Conservation (phyloP, 108 stramenopile genomes). For the Stephanodiscus triporus region DNA sequence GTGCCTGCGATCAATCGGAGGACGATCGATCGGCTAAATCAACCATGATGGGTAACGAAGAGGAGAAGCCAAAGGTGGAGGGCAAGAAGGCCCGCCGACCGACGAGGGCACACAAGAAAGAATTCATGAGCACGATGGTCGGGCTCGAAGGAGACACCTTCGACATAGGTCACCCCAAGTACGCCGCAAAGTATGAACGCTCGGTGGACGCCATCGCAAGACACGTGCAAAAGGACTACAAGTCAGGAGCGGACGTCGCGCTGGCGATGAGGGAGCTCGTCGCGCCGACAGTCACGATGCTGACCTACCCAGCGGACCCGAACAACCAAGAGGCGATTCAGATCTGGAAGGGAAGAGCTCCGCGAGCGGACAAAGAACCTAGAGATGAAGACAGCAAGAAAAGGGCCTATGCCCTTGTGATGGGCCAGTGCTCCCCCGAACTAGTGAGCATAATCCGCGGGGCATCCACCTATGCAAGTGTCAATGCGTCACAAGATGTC, state of each 20-base stretch:
- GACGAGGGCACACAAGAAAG: neutral
- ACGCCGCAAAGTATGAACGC: slow-evolving; percentile 2
- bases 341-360: neutral
- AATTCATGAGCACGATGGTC: neutral
- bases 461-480: slow-evolving; percentile 6
- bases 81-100: too few species aligned
- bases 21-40: too few species aligned
- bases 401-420: slow-evolving; percentile 1
- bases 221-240: slow-evolving; percentile 1
- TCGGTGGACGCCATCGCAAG: slow-evolving; percentile 1
- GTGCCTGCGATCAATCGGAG: too few species aligned
- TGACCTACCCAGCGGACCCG: neutral
- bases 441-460: neutral
- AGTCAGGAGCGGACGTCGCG: neutral
- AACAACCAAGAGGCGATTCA: neutral
- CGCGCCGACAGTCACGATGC: neutral
- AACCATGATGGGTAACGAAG: too few species aligned
- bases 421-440: neutral
- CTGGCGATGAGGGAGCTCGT: neutral
- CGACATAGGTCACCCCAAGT: neutral
- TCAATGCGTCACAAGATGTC: slow-evolving; percentile 6
- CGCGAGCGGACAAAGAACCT: too few species aligned
- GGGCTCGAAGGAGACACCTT: slow-evolving; percentile 11
- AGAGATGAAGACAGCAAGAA: neutral
- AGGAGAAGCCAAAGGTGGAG: too few species aligned